Evolutionary conservation across 306 rosid species (phyloP), one percentile per base, ranked within the genome.

Genomic region (Fragaria ananassa): DNA sequence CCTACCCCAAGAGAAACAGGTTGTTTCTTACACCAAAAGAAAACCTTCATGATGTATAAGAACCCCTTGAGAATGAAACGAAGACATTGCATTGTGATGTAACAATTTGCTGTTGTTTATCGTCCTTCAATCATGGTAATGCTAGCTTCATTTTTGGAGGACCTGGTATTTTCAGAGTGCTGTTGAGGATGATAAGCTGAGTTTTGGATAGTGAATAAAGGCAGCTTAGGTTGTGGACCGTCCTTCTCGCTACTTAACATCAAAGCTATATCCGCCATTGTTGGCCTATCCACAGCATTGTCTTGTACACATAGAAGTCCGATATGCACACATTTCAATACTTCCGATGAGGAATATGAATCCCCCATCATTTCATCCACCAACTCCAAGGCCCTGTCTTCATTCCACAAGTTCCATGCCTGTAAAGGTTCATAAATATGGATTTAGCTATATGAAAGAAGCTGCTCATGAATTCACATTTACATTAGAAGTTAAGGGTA

Each of bases 261-360:
- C 50, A 21, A n/a, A 34, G 63, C 73, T 2, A 74, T 79, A 5
- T 68, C 82, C 0, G 64, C 51, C 82, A 78, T 78, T 68, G 73
- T 73, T 17, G 82, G 82, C 18, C 85, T 73, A 57, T 82, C 74
- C 3, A 53, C 27, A 7, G 77, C 60, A 13, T 61, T 25, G 67
- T 82, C 77, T 25, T 78, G 83, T 6, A 78, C 73, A 19, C 82
- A 82, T 3, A 82, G 73, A 23, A 82, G 77, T 9, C 64, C 80
- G 0, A 78, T 23, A 25, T 82, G 67, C 39, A 78, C 18, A 27
- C 76, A 78, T 49, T 54, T 78, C 60, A 58, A 19, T 11, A 67
- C 76, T 74, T 74, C 77, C 37, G 53, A 8, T 13, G 42, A 5
- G 0, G 63, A 68, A 29, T 51, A 71, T 7, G 73, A 50, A 14